These are phyloP conservation scores for Pseudocercospora vitis DNA, from an alignment of 2,329 filamentous ascomycete species.

Conservation along the genomic window DNA sequence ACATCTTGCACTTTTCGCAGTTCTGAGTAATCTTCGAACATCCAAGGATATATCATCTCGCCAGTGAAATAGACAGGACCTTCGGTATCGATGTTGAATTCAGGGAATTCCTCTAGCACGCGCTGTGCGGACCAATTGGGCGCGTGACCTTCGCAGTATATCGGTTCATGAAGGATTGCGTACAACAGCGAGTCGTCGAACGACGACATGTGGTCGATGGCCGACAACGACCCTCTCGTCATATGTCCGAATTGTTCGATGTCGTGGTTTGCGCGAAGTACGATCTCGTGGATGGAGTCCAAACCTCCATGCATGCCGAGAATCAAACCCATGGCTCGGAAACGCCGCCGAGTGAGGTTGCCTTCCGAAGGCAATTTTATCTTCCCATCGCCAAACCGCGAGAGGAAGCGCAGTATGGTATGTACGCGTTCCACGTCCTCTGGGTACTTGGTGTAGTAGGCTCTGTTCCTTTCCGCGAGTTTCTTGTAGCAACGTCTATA, in stretches of 20 bases:
- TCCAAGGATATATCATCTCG: conserved; percentile 87
- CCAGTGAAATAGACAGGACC: conserved; percentile 76
- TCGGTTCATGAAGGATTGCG: conserved; percentile 80
- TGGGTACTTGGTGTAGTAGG: conserved; percentile 82
- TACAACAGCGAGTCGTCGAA: conserved; percentile 83
- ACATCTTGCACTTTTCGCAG: conserved; percentile 67
- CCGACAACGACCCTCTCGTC: conserved; percentile 67
- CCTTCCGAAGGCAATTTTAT: conserved; percentile 72
- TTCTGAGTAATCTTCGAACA: conserved; percentile 79
- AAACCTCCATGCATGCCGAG: conserved; percentile 80
- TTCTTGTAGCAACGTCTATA: conserved; percentile 71
- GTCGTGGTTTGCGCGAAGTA: conserved; percentile 70
- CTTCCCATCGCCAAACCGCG: conserved; percentile 54
- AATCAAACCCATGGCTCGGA: conserved; percentile 73
- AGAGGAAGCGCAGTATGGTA: conserved; percentile 64
- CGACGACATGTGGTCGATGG: conserved; percentile 64
- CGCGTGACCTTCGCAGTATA: conserved; percentile 72
- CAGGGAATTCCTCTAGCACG: conserved; percentile 54
- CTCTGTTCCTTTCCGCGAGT: conserved; percentile 68
- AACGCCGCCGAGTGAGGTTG: conserved; percentile 67
- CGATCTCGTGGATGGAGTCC: conserved; percentile 69
- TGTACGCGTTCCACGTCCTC: conserved; percentile 72
- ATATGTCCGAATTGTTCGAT: conserved; percentile 74
- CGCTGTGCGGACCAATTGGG: conserved; percentile 75
- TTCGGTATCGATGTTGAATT: conserved; percentile 48